Evolutionary conservation across 2,329 filamentous ascomycete genomes (phyloP), one percentile per base, ranked within the genome.

Genomic region (Cladosporium colombiae): DNA sequence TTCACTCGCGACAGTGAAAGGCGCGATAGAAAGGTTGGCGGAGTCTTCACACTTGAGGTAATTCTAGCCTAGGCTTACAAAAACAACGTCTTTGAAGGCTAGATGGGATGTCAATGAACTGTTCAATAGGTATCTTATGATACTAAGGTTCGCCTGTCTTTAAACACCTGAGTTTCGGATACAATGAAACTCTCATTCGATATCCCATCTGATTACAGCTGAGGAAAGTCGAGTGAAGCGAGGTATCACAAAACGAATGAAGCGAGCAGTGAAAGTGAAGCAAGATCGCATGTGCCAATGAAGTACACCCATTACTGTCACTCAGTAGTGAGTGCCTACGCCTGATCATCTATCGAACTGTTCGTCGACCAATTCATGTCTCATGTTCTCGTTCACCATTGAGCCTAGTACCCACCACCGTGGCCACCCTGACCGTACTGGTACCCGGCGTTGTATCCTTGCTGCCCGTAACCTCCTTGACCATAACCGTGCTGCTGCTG

Each of bases 401-500:
- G 5, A 57, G 16, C 27, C 27, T 52, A 52, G n/a, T 62, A 62
- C n/a, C 49, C 61, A 16, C 67, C 65, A 37, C 68, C 67, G 29
- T 62, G 55, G 29, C 64, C 62, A 21, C 59, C 59, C 59, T 62
- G 59, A 7, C 60, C 60, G 14, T 70, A 69, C 49, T 68, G 68
- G 29, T 67, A 66, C 13, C 68, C 67, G 21, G 62, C 63, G 29
- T 67, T 63, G 40, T 68, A 63, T 10, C 62, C 65, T 50, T 65
- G 68, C 14, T 70, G 64, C 23, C 68, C 67, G 16, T 64, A 59
- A 10, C 61, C 66, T 25, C 70, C 69, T 2, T 67, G 66, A 21
- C 63, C 46, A 53, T 71, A 69, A 4, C 69, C 68, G 3, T 62
- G 66, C 18, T 60, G 66, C 58, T 70, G 73, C 60, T 71, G 70